Evolutionary conservation across 164 flowering plant genomes (phyloP).

Genomic region (Aristolochia contorta): DNA sequence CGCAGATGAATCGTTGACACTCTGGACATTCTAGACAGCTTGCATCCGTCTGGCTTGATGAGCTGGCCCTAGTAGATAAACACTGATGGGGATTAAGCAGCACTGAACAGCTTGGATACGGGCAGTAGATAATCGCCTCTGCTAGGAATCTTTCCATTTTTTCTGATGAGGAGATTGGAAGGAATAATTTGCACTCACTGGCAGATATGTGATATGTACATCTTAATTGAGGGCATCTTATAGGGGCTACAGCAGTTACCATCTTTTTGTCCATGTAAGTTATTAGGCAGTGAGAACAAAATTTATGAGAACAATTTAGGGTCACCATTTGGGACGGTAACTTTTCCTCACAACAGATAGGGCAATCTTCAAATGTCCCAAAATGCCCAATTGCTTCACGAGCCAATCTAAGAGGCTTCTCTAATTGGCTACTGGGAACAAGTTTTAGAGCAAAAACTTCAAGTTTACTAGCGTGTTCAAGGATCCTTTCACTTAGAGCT

Average conservation of each 20-base stretch:
- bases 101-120: slow-evolving; percentile 62
- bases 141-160: slow-evolving; percentile 46
- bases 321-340: slow-evolving; percentile 46
- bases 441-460: slow-evolving; percentile 49
- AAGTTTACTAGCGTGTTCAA: slow-evolving; percentile 40
- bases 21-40: slow-evolving; percentile 65
- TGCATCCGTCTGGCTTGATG: slow-evolving; percentile 47
- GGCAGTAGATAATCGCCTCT: slow-evolving; percentile 66
- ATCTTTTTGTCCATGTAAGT: slow-evolving; percentile 59
- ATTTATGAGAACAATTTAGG: slow-evolving; percentile 73
- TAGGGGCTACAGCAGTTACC: slow-evolving; percentile 56
- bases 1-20: slow-evolving; percentile 62
- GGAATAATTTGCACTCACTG: slow-evolving; percentile 63
- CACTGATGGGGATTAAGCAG: slow-evolving; percentile 57
- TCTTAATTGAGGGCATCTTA: slow-evolving; percentile 61
- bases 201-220: slow-evolving; percentile 63
- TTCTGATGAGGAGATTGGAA: slow-evolving; percentile 51
- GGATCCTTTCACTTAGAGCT: slow-evolving; percentile 60
- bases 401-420: slow-evolving; percentile 49
- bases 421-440: slow-evolving; percentile 33
- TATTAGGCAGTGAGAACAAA: slow-evolving; percentile 80
- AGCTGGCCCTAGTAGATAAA: slow-evolving; percentile 52
- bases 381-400: slow-evolving; percentile 64
- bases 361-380: slow-evolving; percentile 40
- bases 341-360: slow-evolving; percentile 75